Evolutionary conservation across 192 early-diverging fungal species (phyloP).

Genomic region (Backusella luteola): DNA sequence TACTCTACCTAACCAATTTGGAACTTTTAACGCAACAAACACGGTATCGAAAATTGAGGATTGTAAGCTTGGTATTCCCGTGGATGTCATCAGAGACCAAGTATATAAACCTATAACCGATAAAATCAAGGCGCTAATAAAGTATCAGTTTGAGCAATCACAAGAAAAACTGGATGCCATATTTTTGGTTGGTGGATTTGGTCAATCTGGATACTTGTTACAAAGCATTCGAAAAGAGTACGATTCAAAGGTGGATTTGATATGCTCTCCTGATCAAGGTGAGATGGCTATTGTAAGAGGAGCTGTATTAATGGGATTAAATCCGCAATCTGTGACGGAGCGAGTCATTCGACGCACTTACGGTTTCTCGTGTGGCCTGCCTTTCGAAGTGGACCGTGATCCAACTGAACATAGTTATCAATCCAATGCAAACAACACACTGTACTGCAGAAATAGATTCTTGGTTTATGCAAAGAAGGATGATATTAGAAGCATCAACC

Average conservation of each 20-base stretch:
- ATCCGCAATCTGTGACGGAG: constrained; percentile 37
- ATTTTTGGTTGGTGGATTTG: constrained; percentile 57
- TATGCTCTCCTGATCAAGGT: constrained; percentile 40
- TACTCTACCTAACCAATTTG: constrained; percentile 32
- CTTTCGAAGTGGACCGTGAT: constrained; percentile 26
- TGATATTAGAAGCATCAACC: constrained; percentile 38
- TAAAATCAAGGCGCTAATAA: background rate
- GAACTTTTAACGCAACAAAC: constrained; percentile 27
- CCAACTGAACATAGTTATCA: background rate
- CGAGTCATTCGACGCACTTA: constrained; percentile 44
- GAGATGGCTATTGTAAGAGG: constrained; percentile 51
- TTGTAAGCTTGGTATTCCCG: constrained; percentile 34
- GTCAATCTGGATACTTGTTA: constrained; percentile 48
- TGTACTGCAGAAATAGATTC: constrained; percentile 36
- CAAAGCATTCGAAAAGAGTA: constrained; percentile 38
- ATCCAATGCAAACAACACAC: background rate
- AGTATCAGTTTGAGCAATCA: constrained; percentile 14
- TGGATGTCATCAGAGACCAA: constrained; percentile 33
- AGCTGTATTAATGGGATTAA: constrained; percentile 46
- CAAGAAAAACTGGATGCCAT: constrained; percentile 40
- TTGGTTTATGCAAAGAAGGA: constrained; percentile 27
- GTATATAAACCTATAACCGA: constrained; percentile 49
- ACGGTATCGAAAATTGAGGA: constrained; percentile 33
- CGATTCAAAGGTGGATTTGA: constrained; percentile 24
- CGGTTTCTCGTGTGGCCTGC: constrained; percentile 43